Evolutionary conservation across 495 filamentous ascomycete species (phyloP), one percentile per base, ranked within the genome.

Genomic region (Penicillium egyptiacum): DNA sequence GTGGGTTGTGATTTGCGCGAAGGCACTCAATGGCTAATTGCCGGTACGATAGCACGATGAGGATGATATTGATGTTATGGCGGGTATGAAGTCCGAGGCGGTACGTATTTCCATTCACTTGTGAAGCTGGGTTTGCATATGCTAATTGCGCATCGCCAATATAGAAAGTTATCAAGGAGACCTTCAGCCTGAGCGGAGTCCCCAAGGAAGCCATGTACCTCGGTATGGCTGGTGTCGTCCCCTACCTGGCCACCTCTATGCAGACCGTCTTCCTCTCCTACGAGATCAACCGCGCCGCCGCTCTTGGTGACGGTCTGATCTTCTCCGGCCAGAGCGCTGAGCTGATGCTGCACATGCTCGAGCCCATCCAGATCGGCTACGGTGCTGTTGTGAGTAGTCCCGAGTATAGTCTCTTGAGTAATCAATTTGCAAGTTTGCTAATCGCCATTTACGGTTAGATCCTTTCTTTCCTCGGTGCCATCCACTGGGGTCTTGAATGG

Each of bases 401-500:
- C 42, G 3, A 35, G 14, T 42, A 10, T 49, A 43, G 4, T 39
- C 16, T 57, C 31, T 23, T 20, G 23, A 58, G 22, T 8, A 45
- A 20, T 28, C 14, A 16, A 8, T 53, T 53, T 28, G 16, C 16
- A 22, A 22, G 10, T 47, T 55, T 37, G 37, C 56, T 64, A 40
- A 62, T 50, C 22, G 54, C 33, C 28, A 20, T 35, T 49, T 20
- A 12, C 12, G 49, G 25, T 12, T 58, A 90, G 87, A 92, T 97
- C 63, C 87, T 97, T 65, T 96, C 92, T 44, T 98, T 98, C 82
- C 83, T 98, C 22, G 94, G 94, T 47, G 94, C 95, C 35, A 85
- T 97, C 64, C 94, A 98, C 73, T 98, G 95, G 95, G 90, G 90
- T 60, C 75, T 92, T 54, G 89, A 92, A 74, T 91, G 83, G 77